Conservation (phyloP, 352 stramenopile genomes). For the Phytophthora colocasiae region DNA sequence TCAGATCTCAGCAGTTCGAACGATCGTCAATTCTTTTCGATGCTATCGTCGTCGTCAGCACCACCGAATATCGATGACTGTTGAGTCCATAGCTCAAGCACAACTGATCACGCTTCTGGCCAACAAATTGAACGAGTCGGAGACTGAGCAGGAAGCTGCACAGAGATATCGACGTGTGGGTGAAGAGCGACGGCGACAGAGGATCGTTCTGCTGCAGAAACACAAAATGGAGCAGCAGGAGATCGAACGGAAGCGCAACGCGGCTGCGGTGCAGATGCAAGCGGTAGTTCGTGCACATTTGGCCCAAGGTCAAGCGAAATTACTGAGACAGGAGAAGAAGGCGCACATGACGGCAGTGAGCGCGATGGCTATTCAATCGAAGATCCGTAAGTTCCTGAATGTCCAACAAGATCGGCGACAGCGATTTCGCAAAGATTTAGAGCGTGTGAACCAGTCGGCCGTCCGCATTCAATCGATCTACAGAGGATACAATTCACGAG, state of each 20-base stretch:
- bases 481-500: constrained; percentile 65
- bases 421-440: constrained; percentile 59
- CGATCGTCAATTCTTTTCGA: constrained; percentile 54
- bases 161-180: constrained; percentile 60
- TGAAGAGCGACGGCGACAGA: constrained; percentile 61
- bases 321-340: constrained; percentile 52
- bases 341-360: constrained; percentile 63
- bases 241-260: constrained; percentile 48
- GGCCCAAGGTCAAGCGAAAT: constrained; percentile 36
- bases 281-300: constrained; percentile 52
- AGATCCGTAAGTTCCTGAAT: constrained; percentile 63
- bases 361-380: constrained; percentile 76
- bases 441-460: constrained; percentile 67
- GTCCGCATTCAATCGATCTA: constrained; percentile 76
- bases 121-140: constrained; percentile 42
- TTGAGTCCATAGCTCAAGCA: constrained; percentile 61
- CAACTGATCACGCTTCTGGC: constrained; percentile 56
- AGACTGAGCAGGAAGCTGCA: constrained; percentile 20
- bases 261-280: constrained; percentile 59
- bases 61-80: constrained; percentile 62
- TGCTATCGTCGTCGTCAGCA: constrained; percentile 50
- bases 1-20: constrained; percentile 32
- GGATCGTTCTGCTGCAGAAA: constrained; percentile 58
- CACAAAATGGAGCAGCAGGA: constrained; percentile 59
- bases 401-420: constrained; percentile 48